Percentiles rank a stretch among this genome's conserved stretches.
These are phyloP conservation scores for Lichtheimia ramosa DNA, from an alignment of 371 early-diverging fungal genomes.

Conservation along the genomic window DNA sequence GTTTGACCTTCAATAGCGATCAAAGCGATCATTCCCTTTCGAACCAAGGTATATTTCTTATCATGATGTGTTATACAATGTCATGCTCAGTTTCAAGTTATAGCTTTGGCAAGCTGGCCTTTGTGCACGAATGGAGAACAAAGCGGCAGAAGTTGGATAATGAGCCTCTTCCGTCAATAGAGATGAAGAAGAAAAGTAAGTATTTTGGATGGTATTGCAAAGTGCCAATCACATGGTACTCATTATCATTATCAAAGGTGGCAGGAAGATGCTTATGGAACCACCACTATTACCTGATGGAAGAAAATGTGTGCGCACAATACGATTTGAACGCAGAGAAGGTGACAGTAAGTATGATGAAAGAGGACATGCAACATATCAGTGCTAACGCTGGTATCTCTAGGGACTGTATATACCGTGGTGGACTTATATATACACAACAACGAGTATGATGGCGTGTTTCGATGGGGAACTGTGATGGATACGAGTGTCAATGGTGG, in stretches of 20 bases:
- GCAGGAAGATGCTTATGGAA: constrained; percentile 32
- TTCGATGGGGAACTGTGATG: constrained; percentile 58
- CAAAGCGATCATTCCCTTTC: constrained; percentile 48
- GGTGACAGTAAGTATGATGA: constrained; percentile 36
- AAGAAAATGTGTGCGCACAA: constrained; percentile 53
- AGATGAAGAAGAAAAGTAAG: constrained; percentile 53
- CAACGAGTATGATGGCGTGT: constrained; percentile 53
- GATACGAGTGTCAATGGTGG: constrained; percentile 62
- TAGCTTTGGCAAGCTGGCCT: constrained; percentile 61
- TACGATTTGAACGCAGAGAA: constrained; percentile 60
- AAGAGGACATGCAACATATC: neutral
- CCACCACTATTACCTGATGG: constrained; percentile 49
- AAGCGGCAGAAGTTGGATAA: constrained; percentile 47
- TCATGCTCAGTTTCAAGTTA: neutral
- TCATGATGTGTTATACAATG: too few species aligned
- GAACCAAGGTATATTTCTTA: constrained; percentile 27
- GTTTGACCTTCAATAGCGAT: constrained; percentile 24
- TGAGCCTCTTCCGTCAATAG: constrained; percentile 53
- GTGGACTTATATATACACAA: constrained; percentile 51
- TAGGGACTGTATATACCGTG: constrained; percentile 56
- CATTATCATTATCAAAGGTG: constrained; percentile 2
- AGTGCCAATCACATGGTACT: neutral
- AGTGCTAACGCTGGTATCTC: neutral
- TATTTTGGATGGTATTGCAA: neutral
- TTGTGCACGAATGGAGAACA: constrained; percentile 61